Evolutionary conservation across 148 eudicot species (phyloP).

Genomic region (Rhododendron molle): DNA sequence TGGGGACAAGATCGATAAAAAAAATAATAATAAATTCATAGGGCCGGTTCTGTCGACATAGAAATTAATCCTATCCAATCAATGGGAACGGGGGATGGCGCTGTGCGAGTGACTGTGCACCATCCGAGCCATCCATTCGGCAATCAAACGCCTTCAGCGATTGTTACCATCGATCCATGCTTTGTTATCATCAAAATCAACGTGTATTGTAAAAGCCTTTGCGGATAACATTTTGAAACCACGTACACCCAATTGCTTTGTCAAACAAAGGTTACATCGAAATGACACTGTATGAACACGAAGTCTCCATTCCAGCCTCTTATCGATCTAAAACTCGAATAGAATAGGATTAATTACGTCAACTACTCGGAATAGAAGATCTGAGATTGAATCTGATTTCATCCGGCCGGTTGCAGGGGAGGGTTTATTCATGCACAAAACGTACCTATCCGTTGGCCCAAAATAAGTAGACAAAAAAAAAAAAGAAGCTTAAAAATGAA

Average conservation of each 20-base stretch:
- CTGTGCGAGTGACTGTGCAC: too few relatives aligned
- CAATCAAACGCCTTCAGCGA: too few relatives aligned
- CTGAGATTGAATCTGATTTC: neutral
- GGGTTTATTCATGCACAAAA: neutral
- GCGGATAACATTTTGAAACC: neutral
- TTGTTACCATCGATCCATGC: too few relatives aligned
- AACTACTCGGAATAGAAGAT: neutral
- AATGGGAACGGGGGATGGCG: too few relatives aligned
- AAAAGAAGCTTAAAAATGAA: too few relatives aligned
- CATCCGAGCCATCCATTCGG: too few relatives aligned
- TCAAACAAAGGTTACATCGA: neutral
- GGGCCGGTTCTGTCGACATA: too few relatives aligned
- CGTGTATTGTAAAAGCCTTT: too few relatives aligned
- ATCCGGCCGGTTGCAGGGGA: neutral
- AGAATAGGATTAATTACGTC: neutral
- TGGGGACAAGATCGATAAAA: too few relatives aligned
- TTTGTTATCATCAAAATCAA: too few relatives aligned
- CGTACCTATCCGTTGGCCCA: neutral
- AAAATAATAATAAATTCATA: too few relatives aligned
- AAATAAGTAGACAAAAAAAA: neutral
- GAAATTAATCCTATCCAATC: too few relatives aligned
- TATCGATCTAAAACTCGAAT: neutral
- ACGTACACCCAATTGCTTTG: neutral
- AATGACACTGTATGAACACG: neutral
- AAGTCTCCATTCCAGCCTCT: neutral